Base-by-base conservation (phyloP, 352 stramenopile species). In the Phytophthora parvispora region DNA sequence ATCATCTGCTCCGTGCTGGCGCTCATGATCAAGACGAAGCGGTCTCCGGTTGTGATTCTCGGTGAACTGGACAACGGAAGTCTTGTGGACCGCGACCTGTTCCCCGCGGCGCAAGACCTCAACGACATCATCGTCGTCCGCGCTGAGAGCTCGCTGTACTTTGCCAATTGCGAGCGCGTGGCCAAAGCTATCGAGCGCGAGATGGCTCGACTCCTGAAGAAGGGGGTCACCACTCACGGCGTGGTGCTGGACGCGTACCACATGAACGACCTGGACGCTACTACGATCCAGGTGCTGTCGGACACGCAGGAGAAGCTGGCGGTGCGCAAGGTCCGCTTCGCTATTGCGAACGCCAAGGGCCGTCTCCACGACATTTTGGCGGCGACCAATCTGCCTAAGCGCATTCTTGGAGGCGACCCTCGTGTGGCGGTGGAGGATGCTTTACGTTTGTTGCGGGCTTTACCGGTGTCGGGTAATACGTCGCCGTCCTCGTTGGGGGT, bases 201-300 rank as follows among this genome's bases (percentile, higher is more conserved):
- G 60, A 83, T 90, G 49, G 40, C 59, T 29, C 67, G 65, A 6
- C 22, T 66, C 6, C 12, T 38, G 5, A 53, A 60, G 25, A 62
- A 77, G n/a, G 70, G 65, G 13, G 54, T 89, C 16, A 50, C 61
- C 1, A 67, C 67, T 0, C 70, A 60, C 3, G 78, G 78, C 8
- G 80, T 90, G 1, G 81, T 89, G 9, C 25, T 91, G 2, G 81
- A 91, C 42, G 67, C 71, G 25, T 69, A 58, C 12, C 64, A 78
- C 60, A 74, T 90, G 61, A 89, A 86, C 64, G 79, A 90, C 43
- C 66, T 90, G 47, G 79, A 92, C 55, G 83, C 83, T 9, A 92
- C 81, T 9, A 85, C 81, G 22, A 78, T 92, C 28, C 81, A 90
- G 34, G 73, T 90, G 31, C 29, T 92, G 20, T 87, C 78, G 13